Conservation (phyloP, 2,329 filamentous ascomycete genomes). For the Exophiala spinifera region DNA sequence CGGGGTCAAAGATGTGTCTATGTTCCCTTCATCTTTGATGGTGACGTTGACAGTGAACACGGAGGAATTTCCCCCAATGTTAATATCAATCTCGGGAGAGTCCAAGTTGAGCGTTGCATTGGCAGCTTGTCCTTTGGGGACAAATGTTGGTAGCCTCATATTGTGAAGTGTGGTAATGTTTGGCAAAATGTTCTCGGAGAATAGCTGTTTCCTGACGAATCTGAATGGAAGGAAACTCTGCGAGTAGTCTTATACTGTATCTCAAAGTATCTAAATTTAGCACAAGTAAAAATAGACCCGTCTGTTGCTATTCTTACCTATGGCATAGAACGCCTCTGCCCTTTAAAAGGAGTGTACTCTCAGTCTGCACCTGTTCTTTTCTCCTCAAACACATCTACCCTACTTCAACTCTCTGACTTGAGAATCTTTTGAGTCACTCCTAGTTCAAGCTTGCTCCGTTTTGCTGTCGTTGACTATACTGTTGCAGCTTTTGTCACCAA, state of each 20-base stretch:
- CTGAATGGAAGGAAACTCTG: background rate
- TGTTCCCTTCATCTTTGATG: background rate
- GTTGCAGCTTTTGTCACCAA: background rate
- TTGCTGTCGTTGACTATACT: background rate
- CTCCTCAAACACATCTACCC: background rate
- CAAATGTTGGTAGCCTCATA: slow-evolving; percentile 1
- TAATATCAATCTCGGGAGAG: slow-evolving; percentile 3
- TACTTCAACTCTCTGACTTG: background rate
- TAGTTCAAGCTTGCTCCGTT: background rate
- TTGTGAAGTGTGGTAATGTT: background rate
- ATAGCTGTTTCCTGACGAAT: background rate
- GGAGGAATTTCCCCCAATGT: slow-evolving; percentile 2
- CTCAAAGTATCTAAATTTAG: slow-evolving; percentile 2
- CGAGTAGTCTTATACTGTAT: background rate
- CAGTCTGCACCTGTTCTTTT: background rate
- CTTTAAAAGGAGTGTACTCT: background rate
- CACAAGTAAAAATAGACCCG: background rate
- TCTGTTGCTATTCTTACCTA: background rate
- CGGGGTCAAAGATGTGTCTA: slow-evolving; percentile 2
- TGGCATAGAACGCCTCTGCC: background rate
- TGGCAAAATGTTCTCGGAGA: background rate
- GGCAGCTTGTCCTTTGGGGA: background rate
- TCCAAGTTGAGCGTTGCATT: background rate
- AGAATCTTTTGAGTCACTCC: background rate
- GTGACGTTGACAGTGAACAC: slow-evolving; percentile 1